Conservation (phyloP, 306 rosid genomes). For the Vigna reflexopilosa region DNA sequence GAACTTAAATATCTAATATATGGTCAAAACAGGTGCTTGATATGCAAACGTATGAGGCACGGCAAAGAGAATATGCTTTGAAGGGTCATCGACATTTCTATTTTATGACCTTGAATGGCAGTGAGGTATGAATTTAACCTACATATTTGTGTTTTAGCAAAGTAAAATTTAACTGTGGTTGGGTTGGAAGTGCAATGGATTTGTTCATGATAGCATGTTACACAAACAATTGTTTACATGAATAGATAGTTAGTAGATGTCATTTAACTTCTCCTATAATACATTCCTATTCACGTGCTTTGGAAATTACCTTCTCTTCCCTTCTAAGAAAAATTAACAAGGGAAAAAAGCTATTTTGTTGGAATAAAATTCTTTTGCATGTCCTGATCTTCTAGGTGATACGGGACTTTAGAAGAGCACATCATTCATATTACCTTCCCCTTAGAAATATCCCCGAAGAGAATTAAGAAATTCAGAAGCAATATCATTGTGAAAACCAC, state of each 20-base stretch:
- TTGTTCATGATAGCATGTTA: conserved; percentile 30
- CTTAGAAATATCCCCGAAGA: not conserved
- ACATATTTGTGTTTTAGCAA: not conserved
- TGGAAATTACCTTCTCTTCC: conserved; percentile 25
- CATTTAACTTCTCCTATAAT: not conserved
- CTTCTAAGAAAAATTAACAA: not conserved
- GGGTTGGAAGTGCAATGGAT: not conserved
- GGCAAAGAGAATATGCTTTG: conserved; percentile 91
- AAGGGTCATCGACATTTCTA: conserved; percentile 98
- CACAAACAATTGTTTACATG: conserved; percentile 7
- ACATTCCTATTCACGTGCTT: conserved; percentile 5
- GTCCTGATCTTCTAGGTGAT: conserved; percentile 1
- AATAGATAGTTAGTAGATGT: conserved; percentile 5
- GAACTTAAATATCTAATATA: conserved; percentile 35
- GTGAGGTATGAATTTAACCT: conserved; percentile 72
- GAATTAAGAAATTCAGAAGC: conserved; percentile 2
- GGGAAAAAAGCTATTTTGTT: not conserved
- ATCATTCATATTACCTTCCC: conserved; percentile 21
- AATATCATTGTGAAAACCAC: conserved; percentile 17
- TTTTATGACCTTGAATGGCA: conserved; percentile 96
- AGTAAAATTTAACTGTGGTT: conserved; percentile 7
- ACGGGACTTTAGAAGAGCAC: not conserved
- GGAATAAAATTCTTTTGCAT: conserved; percentile 26
- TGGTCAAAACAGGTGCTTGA: conserved; percentile 84
- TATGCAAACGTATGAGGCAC: conserved; percentile 79